Evolutionary conservation across 768 basidiomycete species (phyloP).

Genomic region (Leucocoprinus leucothites): DNA sequence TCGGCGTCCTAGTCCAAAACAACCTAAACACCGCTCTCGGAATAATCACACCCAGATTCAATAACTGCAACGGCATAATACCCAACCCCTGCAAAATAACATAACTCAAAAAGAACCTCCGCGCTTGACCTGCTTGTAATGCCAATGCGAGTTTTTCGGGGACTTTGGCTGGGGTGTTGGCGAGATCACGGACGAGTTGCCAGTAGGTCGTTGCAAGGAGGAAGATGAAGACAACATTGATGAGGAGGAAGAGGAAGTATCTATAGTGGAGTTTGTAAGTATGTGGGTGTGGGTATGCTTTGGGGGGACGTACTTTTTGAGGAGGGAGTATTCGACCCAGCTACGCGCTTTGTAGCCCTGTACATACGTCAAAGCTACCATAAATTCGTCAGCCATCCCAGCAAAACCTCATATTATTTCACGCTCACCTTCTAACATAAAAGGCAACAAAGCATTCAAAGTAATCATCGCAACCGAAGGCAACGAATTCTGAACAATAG

Average conservation of each 20-base stretch:
- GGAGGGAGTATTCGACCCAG: slow-evolving; percentile 88
- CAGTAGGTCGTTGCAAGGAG: slow-evolving; percentile 89
- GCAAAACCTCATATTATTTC: background rate
- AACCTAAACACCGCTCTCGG: slow-evolving; percentile 72
- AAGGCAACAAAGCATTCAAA: slow-evolving; percentile 86
- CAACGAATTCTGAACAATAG: slow-evolving; percentile 91
- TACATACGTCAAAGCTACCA: slow-evolving; percentile 70
- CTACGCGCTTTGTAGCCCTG: slow-evolving; percentile 90
- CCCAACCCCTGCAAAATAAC: slow-evolving; percentile 89
- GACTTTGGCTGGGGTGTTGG: slow-evolving; percentile 90
- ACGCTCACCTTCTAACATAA: slow-evolving; percentile 76
- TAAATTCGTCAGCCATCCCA: background rate
- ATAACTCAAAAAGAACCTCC: slow-evolving; percentile 83
- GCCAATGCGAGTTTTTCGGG: slow-evolving; percentile 90
- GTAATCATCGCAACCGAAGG: slow-evolving; percentile 89
- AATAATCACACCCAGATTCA: slow-evolving; percentile 87
- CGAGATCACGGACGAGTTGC: slow-evolving; percentile 87
- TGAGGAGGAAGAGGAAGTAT: slow-evolving; percentile 89
- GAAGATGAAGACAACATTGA: slow-evolving; percentile 95
- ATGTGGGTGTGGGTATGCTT: background rate
- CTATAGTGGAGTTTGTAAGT: slow-evolving; percentile 33
- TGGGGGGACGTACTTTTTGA: slow-evolving; percentile 70
- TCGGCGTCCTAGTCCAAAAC: slow-evolving; percentile 84
- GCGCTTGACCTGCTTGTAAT: slow-evolving; percentile 72
- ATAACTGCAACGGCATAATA: slow-evolving; percentile 92